Evolutionary conservation across 768 basidiomycete species (phyloP), one percentile per base, ranked within the genome.

Genomic region (Termitomyces titanicus): DNA sequence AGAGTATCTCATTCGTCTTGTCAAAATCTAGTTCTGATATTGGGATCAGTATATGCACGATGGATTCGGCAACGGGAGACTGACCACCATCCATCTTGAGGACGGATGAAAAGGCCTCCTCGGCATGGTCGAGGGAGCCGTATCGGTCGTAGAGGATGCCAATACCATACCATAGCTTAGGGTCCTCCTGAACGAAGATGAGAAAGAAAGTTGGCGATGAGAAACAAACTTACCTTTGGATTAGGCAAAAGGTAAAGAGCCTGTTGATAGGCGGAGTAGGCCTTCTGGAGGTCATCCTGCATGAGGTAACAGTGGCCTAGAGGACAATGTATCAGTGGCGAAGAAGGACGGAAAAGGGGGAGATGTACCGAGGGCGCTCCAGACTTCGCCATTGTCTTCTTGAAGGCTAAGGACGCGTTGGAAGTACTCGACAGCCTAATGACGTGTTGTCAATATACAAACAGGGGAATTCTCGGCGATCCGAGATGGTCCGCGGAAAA

Each of bases 161-260:
- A 67, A 99, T 98, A 34, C 97, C 97, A 68, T 98, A 99, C 97
- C 97, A 99, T 9, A 99, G 79, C 68, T 98, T 98, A 4, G 96
- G 95, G 70, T 99, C 97, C 82, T 98, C 86, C 80, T 86, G 63
- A 29, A 56, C 29, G 47, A 53, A 43, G 47, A 47, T 54, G 53
- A 56, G 33, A 58, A 53, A 50, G 47, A 34, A 24, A n/a, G 38
- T 51, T 54, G 48, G 55, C 57, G 51, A 46, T 44, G 39, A 53
- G 63, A 35, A 40, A n/a, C 20, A 40, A 59, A 64, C 70, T 27
- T 63, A 90, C 92, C 79, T 97, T 97, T 15, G 96, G 96, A 64
- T 96, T 95, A 2, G 93, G 93, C 35, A 99, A 83, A 59, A 95
- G 81, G 70, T 96, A 98, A 22, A 99, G 81, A 2, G 97, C 97